Percentiles rank a stretch among this genome's conserved stretches.
These are phyloP conservation scores for Epichloe coenophiala DNA, from an alignment of 2,329 filamentous ascomycete species.

Conservation along the genomic window DNA sequence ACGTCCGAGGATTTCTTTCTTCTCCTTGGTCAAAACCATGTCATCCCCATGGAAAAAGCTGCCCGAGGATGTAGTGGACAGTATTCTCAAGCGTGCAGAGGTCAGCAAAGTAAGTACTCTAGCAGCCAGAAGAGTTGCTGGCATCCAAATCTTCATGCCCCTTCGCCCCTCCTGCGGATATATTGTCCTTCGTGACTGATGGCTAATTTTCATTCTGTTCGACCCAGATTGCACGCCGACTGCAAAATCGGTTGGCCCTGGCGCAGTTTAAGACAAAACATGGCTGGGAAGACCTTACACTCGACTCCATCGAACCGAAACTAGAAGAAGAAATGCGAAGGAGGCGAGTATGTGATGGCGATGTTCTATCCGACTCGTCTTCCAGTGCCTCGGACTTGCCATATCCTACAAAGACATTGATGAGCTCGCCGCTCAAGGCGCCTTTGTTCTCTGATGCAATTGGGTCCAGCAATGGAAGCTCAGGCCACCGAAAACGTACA, in stretches of 20 bases:
- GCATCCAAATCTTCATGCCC: not conserved
- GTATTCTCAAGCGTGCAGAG: constrained; percentile 59
- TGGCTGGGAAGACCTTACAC: constrained; percentile 81
- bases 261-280: constrained; percentile 96
- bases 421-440: constrained; percentile 74
- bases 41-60: constrained; percentile 49
- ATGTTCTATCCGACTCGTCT: constrained; percentile 75
- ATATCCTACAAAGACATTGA: constrained; percentile 53
- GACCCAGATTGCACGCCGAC: constrained; percentile 73
- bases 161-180: not conserved
- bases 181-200: not conserved
- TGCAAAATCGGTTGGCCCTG: constrained; percentile 87
- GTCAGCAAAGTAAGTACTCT: constrained; percentile 54
- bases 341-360: constrained; percentile 55
- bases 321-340: constrained; percentile 67
- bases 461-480: constrained; percentile 54
- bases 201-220: not conserved
- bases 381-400: constrained; percentile 69
- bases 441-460: constrained; percentile 77
- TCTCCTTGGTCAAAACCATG: constrained; percentile 24
- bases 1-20: too few relatives aligned
- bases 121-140: not conserved
- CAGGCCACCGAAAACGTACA: constrained; percentile 50
- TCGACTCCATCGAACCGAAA: constrained; percentile 75
- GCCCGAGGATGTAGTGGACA: constrained; percentile 51